Base-by-base conservation (phyloP, 495 filamentous ascomycete genomes). In the Aspergillus mulundensis region DNA sequence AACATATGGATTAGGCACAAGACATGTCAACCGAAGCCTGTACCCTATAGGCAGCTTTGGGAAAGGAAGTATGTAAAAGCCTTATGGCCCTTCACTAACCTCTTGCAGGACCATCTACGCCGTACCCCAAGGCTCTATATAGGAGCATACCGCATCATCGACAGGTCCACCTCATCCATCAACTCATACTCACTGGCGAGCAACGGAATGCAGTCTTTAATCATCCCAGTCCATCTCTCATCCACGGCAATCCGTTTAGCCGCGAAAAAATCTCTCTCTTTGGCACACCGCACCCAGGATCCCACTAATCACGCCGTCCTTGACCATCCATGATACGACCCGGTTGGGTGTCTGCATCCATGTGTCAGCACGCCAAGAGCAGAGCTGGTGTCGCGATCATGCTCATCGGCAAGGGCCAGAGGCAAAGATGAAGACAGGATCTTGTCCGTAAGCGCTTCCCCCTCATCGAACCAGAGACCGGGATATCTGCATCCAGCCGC, bases 121-220 rank as follows among this genome's bases (percentile, higher is more conserved):
- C n/a, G n/a, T n/a, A n/a, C n/a, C n/a, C n/a, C n/a, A n/a, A n/a
- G n/a, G n/a, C n/a, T n/a, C n/a, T 46, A 46, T 46, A 46, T 23
- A 28, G 43, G 43, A 2, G 43, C 25, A 16, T 28, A 46, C 7
- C 21, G 21, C 23, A 25, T 46, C 43, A 46, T 46, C 23, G 43
- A 46, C 23, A 20, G 43, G 14, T 46, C 43, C 7, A 46, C 43
- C 43, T 46, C 43, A 46, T 46, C 43, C 43, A 25, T 28, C 43
- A 46, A 46, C 12, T 7, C 14, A 28, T 14, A 46, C 14, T 28
- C 7, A 20, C 28, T 23, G n/a, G 43, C 12, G 11, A 46, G 16
- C 4, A 28, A 25, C 23, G 43, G 43, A n/a, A 46, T 46, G 16
- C 21, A 46, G 7, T 28, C 23, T 11, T 25, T 11, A 16, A 46